Evolutionary conservation across 352 stramenopile genomes (phyloP), one percentile per base, ranked within the genome.

Genomic region (Phytophthora sojae): DNA sequence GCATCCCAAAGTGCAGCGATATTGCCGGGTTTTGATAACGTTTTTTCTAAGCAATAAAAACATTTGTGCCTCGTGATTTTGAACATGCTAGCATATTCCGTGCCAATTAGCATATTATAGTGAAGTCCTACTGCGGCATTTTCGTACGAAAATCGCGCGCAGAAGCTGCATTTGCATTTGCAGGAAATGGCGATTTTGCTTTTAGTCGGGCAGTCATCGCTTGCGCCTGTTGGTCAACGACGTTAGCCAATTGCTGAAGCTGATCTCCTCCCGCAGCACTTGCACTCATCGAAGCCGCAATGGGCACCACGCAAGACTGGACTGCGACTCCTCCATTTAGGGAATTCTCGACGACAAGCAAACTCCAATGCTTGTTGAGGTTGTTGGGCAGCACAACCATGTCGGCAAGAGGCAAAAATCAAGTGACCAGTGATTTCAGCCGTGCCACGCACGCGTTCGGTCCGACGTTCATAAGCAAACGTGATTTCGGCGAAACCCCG

Each of bases 131-230:
- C 35, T 44, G 35, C 12, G 35, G 15, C 15, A 17, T 44, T 17
- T 44, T 44, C 8, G 35, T 11, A 44, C 14, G 35, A 17, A 44
- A 44, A 44, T 44, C n/a, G n/a, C 35, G 12, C 35, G 35, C 35
- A 44, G 35, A 11, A 44, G 19, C 6, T 52, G 45, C 19, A 64
- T 17, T 21, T 64, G 57, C 29, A 57, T 26, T 4, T 50, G 6
- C 44, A 57, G 57, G 17, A 64, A 49, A 19, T 56, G 45, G 3
- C 45, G 26, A 17, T 29, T 64, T n/a, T 64, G n/a, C 58, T 21
- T 64, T 29, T 19, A 15, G 45, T 11, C 15, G 35, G 14, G 35
- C 35, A 44, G 35, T 11, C 35, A 44, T 44, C 8, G 8, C 35
- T 44, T 11, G 35, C 14, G 35, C 35, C 21, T 57, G 58, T 32